Conservation (phyloP, 2,329 filamentous ascomycete genomes). For the Alternaria sp. region DNA sequence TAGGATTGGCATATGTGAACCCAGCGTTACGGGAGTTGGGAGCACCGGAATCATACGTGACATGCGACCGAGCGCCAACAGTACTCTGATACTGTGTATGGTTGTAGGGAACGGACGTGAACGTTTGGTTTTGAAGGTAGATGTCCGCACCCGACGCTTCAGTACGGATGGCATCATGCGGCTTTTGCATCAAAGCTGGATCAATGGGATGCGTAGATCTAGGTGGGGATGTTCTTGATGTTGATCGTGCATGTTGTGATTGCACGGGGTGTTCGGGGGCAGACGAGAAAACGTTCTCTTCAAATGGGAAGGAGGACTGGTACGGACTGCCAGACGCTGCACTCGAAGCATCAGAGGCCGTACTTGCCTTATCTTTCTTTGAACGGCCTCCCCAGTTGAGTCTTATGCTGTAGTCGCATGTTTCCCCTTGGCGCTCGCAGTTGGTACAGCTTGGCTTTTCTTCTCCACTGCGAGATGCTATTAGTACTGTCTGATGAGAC, state of each 20-base stretch:
- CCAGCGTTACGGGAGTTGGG: slow-evolving; percentile 20
- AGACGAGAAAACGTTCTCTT: slow-evolving; percentile 29
- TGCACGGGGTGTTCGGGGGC: slow-evolving; percentile 21
- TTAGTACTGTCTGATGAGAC: neutral
- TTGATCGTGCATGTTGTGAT: slow-evolving; percentile 31
- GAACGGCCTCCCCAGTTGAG: slow-evolving; percentile 80
- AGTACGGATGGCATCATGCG: slow-evolving; percentile 14
- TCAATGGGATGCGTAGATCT: slow-evolving; percentile 34
- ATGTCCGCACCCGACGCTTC: slow-evolving; percentile 22
- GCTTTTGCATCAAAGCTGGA: slow-evolving; percentile 30
- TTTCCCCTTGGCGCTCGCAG: slow-evolving; percentile 73
- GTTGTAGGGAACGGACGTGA: slow-evolving; percentile 15
- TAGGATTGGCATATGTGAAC: slow-evolving; percentile 20
- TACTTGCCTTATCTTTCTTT: slow-evolving; percentile 60
- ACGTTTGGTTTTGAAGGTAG: slow-evolving; percentile 14
- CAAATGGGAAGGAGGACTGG: slow-evolving; percentile 37
- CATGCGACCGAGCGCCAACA: slow-evolving; percentile 34
- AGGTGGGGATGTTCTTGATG: slow-evolving; percentile 30
- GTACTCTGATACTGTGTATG: slow-evolving; percentile 26
- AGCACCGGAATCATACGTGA: slow-evolving; percentile 21
- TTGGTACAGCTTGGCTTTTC: slow-evolving; percentile 75
- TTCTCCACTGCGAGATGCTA: slow-evolving; percentile 63
- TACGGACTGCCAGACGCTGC: slow-evolving; percentile 36
- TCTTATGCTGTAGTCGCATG: slow-evolving; percentile 80
- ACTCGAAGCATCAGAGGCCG: slow-evolving; percentile 33